Evolutionary conservation across 352 stramenopile species (phyloP).

Genomic region (Globisporangium splendens): DNA sequence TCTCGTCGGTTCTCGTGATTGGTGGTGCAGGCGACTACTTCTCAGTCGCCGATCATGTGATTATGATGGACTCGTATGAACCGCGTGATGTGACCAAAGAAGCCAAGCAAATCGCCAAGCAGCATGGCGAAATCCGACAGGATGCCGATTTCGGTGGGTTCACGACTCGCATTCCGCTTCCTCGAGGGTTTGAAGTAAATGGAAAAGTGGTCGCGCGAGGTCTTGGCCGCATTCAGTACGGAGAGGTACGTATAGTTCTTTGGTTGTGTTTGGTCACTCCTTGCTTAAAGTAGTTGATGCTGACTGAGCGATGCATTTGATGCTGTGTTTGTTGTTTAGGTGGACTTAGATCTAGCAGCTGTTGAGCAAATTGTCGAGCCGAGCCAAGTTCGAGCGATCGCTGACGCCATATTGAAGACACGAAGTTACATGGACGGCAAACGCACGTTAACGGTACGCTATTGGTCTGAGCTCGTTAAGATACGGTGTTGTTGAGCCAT

Average conservation of each 20-base stretch:
- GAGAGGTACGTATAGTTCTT: conserved; percentile 46
- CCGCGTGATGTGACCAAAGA: conserved; percentile 89
- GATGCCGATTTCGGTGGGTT: conserved; percentile 49
- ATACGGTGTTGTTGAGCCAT: too few species aligned
- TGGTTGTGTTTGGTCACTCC: too few species aligned
- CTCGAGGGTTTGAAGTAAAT: conserved; percentile 50
- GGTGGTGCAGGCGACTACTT: conserved; percentile 97
- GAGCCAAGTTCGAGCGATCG: conserved; percentile 84
- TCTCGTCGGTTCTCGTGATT: conserved; percentile 96
- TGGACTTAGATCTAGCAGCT: conserved; percentile 79
- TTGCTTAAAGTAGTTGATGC: too few species aligned
- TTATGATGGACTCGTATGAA: conserved; percentile 96
- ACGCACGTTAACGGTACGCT: conserved; percentile 39
- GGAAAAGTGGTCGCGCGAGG: conserved; percentile 80
- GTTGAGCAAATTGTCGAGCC: conserved; percentile 90
- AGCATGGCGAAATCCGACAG: conserved; percentile 53
- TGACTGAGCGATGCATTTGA: not conserved
- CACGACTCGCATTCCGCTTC: conserved; percentile 45
- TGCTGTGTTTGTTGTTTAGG: conserved; percentile 20
- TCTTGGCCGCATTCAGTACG: conserved; percentile 79
- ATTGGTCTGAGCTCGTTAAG: not conserved
- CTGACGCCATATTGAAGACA: conserved; percentile 56
- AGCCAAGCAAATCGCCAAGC: conserved; percentile 89
- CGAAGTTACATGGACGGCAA: conserved; percentile 63
- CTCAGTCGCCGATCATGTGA: conserved; percentile 93